Evolutionary conservation across 495 filamentous ascomycete species (phyloP).

Genomic region (Staphylotrichum tortipilum): DNA sequence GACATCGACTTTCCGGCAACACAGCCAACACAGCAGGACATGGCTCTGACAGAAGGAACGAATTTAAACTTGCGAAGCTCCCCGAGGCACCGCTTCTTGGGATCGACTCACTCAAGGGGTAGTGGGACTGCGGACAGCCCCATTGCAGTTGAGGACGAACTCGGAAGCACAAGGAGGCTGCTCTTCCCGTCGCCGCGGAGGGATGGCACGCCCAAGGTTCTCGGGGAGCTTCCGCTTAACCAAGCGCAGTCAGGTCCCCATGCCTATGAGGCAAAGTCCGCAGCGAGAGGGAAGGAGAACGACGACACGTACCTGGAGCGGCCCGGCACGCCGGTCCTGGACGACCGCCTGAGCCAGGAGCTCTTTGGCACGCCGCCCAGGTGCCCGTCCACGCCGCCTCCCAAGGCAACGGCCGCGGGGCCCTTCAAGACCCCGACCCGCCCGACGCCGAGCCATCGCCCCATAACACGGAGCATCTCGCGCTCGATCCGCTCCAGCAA

Average conservation of each 20-base stretch:
- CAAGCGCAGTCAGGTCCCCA: slow-evolving; percentile 39
- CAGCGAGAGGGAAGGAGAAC: slow-evolving; percentile 36
- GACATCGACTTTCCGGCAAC: slow-evolving; percentile 23
- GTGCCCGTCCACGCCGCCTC: slow-evolving; percentile 56
- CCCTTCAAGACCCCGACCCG: slow-evolving; percentile 50
- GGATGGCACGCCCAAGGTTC: slow-evolving; percentile 48
- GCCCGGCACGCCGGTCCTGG: slow-evolving; percentile 18
- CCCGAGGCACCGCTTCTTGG: slow-evolving; percentile 24
- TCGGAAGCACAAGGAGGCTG: slow-evolving; percentile 64
- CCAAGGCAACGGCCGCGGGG: slow-evolving; percentile 40
- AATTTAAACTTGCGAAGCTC: slow-evolving; percentile 30
- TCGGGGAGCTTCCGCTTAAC: slow-evolving; percentile 52
- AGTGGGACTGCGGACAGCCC: slow-evolving; percentile 58
- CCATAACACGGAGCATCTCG: slow-evolving; percentile 48
- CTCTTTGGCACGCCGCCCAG: slow-evolving; percentile 47
- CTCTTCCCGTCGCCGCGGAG: slow-evolving; percentile 69
- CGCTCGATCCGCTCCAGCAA: slow-evolving; percentile 39
- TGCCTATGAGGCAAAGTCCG: slow-evolving; percentile 28
- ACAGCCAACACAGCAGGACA: slow-evolving; percentile 22
- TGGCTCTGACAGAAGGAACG: slow-evolving; percentile 23
- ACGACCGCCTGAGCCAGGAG: slow-evolving; percentile 38
- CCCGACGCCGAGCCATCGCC: slow-evolving; percentile 48
- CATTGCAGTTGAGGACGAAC: slow-evolving; percentile 44
- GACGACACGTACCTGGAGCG: slow-evolving; percentile 3
- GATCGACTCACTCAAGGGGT: slow-evolving; percentile 38